Evolutionary conservation across 805 yeast genomes (phyloP), one percentile per base, ranked within the genome.

Genomic region (Candida lessepsii): DNA sequence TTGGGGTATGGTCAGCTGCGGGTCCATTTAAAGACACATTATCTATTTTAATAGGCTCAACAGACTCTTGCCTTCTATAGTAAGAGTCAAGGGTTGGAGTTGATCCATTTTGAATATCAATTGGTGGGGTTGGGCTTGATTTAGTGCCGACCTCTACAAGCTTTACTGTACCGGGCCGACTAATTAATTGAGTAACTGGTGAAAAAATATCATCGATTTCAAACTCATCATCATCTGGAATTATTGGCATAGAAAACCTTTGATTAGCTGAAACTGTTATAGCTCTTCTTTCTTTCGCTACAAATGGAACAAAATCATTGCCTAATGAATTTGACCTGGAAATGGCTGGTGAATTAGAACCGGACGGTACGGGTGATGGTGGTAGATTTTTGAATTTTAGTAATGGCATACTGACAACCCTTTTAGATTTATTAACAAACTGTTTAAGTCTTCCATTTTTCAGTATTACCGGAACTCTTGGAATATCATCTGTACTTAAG

Each of bases 401-500:
- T 29, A 47, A 10, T 5, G 51, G 51, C 47, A 47, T 41, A 38
- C 47, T 42, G 1, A 33, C 29, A 7, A 44, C 39, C 24, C 51
- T 39, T 7, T 33, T 30, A 10, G 26, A 28, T 13, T 19, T 32
- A 13, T 49, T 40, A 9, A 46, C 36, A 30, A 49, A 53, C 23
- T 53, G 49, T 31, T 47, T 48, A 33, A 59, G 44, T 23, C 36
- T 42, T 6, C 64, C 63, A 13, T 50, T 52, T 25, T 42, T 9
- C 40, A 42, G 36, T 23, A 44, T 43, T 2, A 47, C 40, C 2
- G 51, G 51, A 13, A 47, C 16, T 7, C 39, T 46, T 7, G 71
- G 71, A 9, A 68, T 51, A 29, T 66, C 70, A 9, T 45, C 51
- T 4, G 48, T 29, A 2, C 52, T 43, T 37, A 46, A 49, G 9